These are phyloP conservation scores for Solanum hybrid DNA, from an alignment of 305 asterid genomes.

Conservation along the genomic window DNA sequence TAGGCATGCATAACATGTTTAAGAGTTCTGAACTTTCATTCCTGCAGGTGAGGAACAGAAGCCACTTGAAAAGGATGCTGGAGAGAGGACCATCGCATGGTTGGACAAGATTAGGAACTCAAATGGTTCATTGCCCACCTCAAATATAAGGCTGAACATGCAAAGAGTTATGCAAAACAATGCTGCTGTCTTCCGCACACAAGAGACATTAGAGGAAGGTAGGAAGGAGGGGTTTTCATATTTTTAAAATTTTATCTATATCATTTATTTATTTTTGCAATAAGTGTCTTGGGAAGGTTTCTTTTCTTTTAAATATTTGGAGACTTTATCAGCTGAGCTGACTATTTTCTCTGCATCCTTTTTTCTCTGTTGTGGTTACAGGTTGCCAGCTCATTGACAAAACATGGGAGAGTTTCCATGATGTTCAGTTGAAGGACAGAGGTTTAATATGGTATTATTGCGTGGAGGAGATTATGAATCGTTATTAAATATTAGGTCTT, in stretches of 20 bases:
- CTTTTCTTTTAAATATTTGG: background rate
- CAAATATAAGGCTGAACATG: conserved; percentile 84
- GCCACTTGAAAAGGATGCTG: conserved; percentile 78
- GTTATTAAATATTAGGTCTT: background rate
- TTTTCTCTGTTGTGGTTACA: conserved; percentile 17
- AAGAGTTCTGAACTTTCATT: conserved; percentile 16
- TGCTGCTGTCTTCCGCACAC: conserved; percentile 98
- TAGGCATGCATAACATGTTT: background rate
- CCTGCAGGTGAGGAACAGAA: conserved; percentile 70
- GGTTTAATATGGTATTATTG: conserved; percentile 75
- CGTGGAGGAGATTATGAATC: background rate
- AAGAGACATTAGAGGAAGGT: conserved; percentile 97
- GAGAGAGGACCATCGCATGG: conserved; percentile 87
- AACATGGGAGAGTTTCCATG: conserved; percentile 88
- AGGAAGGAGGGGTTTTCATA: background rate
- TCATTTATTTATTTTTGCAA: no score
- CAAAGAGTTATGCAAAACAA: conserved; percentile 92
- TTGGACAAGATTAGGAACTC: conserved; percentile 91
- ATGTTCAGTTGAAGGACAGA: conserved; percentile 78
- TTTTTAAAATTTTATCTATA: background rate
- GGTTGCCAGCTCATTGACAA: conserved; percentile 90
- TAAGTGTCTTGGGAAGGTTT: background rate
- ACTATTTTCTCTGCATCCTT: background rate
- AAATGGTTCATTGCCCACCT: conserved; percentile 85
- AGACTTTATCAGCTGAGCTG: background rate